Base-by-base conservation (phyloP, 495 filamentous ascomycete species). In the Aspergillus affinis region DNA sequence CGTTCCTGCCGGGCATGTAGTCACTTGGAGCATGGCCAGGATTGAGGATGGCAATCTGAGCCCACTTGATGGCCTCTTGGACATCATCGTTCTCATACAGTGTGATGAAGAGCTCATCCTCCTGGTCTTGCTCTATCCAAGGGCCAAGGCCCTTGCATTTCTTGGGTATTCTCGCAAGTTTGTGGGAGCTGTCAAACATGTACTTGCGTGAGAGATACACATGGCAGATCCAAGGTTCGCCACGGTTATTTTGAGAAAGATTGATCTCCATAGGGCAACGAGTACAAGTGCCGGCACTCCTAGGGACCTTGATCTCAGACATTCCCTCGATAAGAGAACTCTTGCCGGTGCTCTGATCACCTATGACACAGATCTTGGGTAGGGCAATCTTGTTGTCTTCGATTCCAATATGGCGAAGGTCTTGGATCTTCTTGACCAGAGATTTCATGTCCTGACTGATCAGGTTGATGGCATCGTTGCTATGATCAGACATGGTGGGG, bases 261-360 rank as follows among this genome's bases (percentile, higher is more conserved):
- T 87, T 88, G 55, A 96, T 92, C 57, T 92, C 87, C 49, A 92
- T 76, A 0, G 90, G 90, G 57, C 90, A 93, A 0, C 89, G 71
- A 0, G 91, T 96, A 64, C 91, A 94, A 0, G 86, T 88, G 0
- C 86, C 88, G 0, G 80, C 78, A 58, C 79, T 82, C 3, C 89
- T 77, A 0, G 91, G 91, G 0, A 93, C 82, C 53, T 84, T 85
- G 51, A 95, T 88, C n/a, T 86, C 89, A 2, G 87, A 86, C 36
- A 94, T 86, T 0, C 86, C 89, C 29, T 91, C 90, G 70, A 96
- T 91, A 0, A 95, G 72, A 3, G 88, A 91, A 4, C 83, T 88
- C 62, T 96, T 96, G 0, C 91, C 91, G 0, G 90, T 85, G 3
- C 82, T 87, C 61, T 95, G 91, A 57, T 94, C 90, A 0, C 91